Percentiles rank a stretch among this genome's conserved stretches.
phyloP scores from a whole-genome alignment of 169 alveolate species.

The Plasmodium knowlesi region DNA sequence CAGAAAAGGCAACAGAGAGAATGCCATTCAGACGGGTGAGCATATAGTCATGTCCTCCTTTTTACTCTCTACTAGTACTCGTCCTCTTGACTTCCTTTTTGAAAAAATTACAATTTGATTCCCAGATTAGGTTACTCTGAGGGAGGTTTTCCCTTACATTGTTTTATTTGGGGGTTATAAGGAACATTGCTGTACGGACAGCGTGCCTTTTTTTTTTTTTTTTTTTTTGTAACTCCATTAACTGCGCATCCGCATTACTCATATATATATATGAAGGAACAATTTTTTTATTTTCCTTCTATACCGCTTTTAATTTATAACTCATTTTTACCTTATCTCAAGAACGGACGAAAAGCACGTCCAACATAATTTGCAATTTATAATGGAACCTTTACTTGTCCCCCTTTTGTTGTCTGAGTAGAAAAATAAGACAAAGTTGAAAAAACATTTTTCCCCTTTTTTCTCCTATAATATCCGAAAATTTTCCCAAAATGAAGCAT shows the following conservation, averaged over 20 bases:
- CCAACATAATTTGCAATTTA: background rate
- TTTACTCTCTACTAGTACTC: background rate
- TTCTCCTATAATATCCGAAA: background rate
- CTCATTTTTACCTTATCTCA: background rate
- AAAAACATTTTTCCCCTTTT: background rate
- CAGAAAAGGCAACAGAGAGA: background rate
- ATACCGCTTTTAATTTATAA: background rate
- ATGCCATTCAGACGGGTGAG: background rate
- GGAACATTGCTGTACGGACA: background rate
- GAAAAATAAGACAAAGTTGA: background rate
- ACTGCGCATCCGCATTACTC: background rate
- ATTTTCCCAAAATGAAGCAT: background rate
- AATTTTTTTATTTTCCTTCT: background rate
- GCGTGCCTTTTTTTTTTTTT: background rate
- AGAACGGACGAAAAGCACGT: background rate
- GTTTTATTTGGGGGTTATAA: background rate
- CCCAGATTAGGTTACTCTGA: background rate
- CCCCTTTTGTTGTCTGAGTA: background rate
- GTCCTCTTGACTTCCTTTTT: background rate
- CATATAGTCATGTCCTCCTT: background rate
- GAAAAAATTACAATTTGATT: background rate
- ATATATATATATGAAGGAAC: background rate
- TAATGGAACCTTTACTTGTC: background rate
- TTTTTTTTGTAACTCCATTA: background rate
- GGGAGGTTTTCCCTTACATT: background rate